Evolutionary conservation across 2,329 filamentous ascomycete species (phyloP).

Genomic region (Venturia carpophila): DNA sequence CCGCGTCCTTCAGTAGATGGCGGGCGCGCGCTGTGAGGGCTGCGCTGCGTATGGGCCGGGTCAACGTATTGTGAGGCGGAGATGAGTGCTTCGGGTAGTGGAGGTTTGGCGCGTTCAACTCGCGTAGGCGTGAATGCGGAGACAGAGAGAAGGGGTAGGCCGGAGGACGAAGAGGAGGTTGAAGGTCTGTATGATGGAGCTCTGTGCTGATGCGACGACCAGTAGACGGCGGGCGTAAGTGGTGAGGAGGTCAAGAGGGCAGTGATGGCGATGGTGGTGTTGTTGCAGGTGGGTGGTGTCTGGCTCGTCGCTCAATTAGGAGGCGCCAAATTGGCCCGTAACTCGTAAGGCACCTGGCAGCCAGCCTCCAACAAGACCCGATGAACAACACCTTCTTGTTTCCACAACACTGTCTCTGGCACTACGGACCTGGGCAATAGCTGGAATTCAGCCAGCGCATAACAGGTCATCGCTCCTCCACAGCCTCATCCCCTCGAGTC

Average conservation of each 20-base stretch:
- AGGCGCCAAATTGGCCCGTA: background rate
- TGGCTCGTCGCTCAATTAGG: background rate
- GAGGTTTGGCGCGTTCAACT: slow-evolving; percentile 9
- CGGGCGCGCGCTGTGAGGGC: background rate
- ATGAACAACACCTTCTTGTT: background rate
- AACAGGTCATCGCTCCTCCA: background rate
- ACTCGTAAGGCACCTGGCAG: background rate
- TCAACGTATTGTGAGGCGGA: background rate
- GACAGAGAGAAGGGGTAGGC: background rate
- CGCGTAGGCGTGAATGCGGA: background rate
- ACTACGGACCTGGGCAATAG: background rate
- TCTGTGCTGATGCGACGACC: background rate
- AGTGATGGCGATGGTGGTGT: background rate
- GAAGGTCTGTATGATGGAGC: background rate
- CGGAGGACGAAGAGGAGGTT: background rate
- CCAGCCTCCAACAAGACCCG: background rate
- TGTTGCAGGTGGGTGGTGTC: background rate
- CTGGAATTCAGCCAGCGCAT: background rate
- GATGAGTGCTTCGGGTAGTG: background rate
- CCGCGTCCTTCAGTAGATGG: background rate
- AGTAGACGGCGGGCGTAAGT: background rate
- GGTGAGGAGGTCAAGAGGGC: background rate
- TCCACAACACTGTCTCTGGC: background rate
- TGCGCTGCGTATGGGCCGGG: background rate
- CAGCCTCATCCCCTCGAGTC: background rate